phyloP scores from a whole-genome alignment of 805 yeast genomes.

The Isabelozyma gotoi region DNA sequence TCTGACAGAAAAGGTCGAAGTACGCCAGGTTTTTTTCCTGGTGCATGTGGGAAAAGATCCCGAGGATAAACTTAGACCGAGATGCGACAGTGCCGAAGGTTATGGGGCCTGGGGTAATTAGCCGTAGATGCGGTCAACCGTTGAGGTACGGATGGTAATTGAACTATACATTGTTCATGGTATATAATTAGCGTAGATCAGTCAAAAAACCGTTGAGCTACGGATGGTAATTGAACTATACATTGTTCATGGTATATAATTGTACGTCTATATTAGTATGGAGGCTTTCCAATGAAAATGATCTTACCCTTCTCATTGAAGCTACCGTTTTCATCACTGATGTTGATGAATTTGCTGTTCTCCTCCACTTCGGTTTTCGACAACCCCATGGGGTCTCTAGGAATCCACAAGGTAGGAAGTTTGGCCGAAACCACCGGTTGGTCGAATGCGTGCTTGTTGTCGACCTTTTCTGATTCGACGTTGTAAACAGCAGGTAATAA shows the following conservation, averaged over 20 bases:
- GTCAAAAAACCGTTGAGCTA: too few relatives aligned
- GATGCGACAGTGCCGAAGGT: not conserved
- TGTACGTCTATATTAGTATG: constrained; percentile 14
- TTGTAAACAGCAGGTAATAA: constrained; percentile 36
- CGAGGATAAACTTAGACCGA: not conserved
- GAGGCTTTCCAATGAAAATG: constrained; percentile 32
- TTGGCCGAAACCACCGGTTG: constrained; percentile 69
- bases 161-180: too few relatives aligned
- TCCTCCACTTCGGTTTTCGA: constrained; percentile 59
- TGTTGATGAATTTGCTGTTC: constrained; percentile 54
- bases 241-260: too few relatives aligned
- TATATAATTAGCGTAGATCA: too few relatives aligned
- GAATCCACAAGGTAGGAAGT: constrained; percentile 87
- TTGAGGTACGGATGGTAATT: not conserved
- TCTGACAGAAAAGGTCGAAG: too few relatives aligned
- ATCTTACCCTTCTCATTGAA: constrained; percentile 40
- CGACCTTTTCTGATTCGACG: constrained; percentile 39
- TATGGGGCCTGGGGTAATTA: not conserved
- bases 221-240: too few relatives aligned
- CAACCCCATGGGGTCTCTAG: constrained; percentile 85
- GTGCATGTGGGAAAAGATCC: not conserved
- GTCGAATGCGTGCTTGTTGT: constrained; percentile 65
- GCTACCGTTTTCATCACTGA: constrained; percentile 67
- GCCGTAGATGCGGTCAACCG: not conserved
- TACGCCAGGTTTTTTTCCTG: not conserved